phyloP scores from a whole-genome alignment of 2,329 filamentous ascomycete genomes.

The Ceratocystis diversiconidia region DNA sequence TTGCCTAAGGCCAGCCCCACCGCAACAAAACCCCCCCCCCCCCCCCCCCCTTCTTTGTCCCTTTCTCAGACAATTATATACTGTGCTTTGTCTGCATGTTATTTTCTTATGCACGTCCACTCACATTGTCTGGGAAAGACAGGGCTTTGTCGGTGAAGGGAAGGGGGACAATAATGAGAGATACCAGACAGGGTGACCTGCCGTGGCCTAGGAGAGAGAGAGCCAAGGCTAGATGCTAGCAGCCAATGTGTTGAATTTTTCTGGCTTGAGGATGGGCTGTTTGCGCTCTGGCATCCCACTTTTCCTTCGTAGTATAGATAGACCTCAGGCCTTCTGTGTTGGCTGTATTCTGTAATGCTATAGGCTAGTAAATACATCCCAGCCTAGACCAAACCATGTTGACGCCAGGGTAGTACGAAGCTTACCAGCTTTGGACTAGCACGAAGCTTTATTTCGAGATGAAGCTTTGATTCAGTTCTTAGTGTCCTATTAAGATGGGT shows the following conservation, averaged over 20 bases:
- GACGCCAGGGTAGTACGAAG: not conserved
- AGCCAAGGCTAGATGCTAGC: too few species aligned
- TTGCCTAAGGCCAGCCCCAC: not conserved
- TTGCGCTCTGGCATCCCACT: too few species aligned
- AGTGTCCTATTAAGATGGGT: not conserved
- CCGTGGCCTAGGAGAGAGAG: not conserved
- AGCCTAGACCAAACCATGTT: not conserved
- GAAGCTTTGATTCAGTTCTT: not conserved
- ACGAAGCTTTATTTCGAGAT: not conserved
- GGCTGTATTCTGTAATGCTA: not conserved
- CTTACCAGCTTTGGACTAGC: conserved; percentile 6
- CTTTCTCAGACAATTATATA: not conserved
- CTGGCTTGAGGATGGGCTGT: too few species aligned
- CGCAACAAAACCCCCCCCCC: not conserved
- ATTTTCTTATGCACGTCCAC: not conserved
- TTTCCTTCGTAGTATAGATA: not conserved
- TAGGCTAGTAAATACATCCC: not conserved
- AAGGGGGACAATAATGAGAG: not conserved
- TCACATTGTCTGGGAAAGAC: not conserved
- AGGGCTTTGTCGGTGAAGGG: not conserved
- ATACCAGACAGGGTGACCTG: not conserved
- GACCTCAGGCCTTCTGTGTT: not conserved
- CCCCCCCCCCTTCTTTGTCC: not conserved
- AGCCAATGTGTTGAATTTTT: too few species aligned
- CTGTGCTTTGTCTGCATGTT: not conserved